Conservation (phyloP, 2,329 filamentous ascomycete species). For the Xylaria sp. region DNA sequence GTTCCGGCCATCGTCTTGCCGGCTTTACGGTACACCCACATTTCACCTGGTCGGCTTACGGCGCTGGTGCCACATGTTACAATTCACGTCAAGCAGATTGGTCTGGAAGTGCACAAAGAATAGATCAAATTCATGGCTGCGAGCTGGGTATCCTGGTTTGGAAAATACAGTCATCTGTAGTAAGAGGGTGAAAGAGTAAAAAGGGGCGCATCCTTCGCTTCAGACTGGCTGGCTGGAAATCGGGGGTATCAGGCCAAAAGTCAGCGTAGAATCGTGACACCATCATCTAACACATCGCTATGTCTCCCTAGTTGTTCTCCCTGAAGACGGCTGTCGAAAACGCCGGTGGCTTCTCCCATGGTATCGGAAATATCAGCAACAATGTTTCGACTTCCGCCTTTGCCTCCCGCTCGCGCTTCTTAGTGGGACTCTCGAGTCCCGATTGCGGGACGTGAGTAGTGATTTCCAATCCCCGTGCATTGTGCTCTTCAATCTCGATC, state of each 20-base stretch:
- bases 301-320: constrained; percentile 19
- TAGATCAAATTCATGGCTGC: not conserved
- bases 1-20: not conserved
- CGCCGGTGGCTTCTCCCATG: constrained; percentile 29
- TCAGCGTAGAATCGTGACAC: not conserved
- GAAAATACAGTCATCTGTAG: not conserved
- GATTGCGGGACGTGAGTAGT: constrained; percentile 7
- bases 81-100: not conserved
- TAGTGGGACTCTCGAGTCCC: constrained; percentile 20
- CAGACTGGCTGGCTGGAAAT: not conserved
- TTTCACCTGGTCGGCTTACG: not conserved
- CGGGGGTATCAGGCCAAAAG: not conserved
- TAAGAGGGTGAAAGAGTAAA: not conserved
- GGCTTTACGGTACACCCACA: not conserved
- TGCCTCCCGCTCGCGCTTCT: constrained; percentile 31
- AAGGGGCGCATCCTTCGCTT: not conserved
- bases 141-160: constrained; percentile 10
- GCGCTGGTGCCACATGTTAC: not conserved
- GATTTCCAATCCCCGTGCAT: constrained; percentile 21
- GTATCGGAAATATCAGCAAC: constrained; percentile 28
- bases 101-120: not conserved
- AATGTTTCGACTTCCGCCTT: constrained; percentile 31
- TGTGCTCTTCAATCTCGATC: constrained; percentile 20
- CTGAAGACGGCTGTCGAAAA: constrained; percentile 32
- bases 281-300: constrained; percentile 19